Conservation (phyloP, 2,329 filamentous ascomycete species). For the Verticillium alfalfae region DNA sequence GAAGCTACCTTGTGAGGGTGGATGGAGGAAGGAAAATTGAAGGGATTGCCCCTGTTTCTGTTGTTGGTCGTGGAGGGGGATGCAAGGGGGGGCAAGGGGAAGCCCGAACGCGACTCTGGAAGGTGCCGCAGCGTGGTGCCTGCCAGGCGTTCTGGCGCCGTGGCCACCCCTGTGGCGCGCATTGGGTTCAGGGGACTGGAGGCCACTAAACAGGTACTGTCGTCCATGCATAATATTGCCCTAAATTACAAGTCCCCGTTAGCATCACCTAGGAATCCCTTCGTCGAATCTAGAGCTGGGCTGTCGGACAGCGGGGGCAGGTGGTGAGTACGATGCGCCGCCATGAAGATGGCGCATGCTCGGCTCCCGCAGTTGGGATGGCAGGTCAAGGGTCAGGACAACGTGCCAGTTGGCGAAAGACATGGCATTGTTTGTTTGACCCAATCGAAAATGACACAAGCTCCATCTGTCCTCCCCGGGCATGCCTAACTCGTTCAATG, state of each 20-base stretch:
- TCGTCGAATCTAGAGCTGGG: background rate
- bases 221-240: background rate
- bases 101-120: background rate
- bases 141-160: background rate
- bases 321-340: background rate
- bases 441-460: no score
- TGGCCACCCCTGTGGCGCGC: background rate
- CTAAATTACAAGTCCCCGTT: background rate
- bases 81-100: background rate
- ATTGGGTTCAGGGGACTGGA: background rate
- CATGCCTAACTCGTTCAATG: no score
- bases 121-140: background rate
- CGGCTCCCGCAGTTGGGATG: background rate
- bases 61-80: background rate
- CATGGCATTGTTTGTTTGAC: no score
- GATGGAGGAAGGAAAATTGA: slow-evolving; percentile 3
- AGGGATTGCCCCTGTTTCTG: slow-evolving; percentile 2
- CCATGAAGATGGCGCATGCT: background rate
- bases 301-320: background rate
- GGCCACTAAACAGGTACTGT: background rate
- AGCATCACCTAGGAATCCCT: background rate
- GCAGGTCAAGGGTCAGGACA: background rate
- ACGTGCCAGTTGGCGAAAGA: no score
- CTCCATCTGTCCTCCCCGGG: no score
- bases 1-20: background rate